A percentile compares a stretch with the other conserved stretches of the same genome.
phyloP scores from a whole-genome alignment of 202 grass and related monocot genomes.

The Schoenoplectus tabernaemontani region DNA sequence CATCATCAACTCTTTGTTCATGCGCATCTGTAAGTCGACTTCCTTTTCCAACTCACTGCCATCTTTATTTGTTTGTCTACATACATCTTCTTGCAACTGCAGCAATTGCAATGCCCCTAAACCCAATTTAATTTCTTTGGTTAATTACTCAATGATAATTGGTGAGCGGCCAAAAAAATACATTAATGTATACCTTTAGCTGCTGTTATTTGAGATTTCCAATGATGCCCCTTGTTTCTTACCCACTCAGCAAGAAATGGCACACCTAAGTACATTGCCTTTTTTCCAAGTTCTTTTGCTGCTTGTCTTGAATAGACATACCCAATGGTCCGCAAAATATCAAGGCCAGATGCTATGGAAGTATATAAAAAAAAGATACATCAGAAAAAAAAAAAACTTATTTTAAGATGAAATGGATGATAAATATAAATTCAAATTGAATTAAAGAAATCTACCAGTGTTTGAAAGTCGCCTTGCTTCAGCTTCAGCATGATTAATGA shows the following conservation, averaged over 20 bases:
- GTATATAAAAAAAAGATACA: constrained; percentile 20
- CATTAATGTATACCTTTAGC: constrained; percentile 64
- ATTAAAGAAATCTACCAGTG: constrained; percentile 39
- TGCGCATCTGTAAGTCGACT: constrained; percentile 70
- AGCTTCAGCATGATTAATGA: constrained; percentile 50
- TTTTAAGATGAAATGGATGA: background rate
- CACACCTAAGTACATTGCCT: constrained; percentile 88
- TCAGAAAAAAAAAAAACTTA: background rate
- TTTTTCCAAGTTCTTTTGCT: constrained; percentile 95
- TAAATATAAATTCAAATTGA: constrained; percentile 11
- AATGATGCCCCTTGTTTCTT: constrained; percentile 94
- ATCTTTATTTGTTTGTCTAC: constrained; percentile 63
- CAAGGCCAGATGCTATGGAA: constrained; percentile 55
- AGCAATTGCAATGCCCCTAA: constrained; percentile 87
- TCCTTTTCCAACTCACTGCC: constrained; percentile 48
- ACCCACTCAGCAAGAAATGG: constrained; percentile 94
- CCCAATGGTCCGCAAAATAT: constrained; percentile 84
- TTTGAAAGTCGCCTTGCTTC: constrained; percentile 75
- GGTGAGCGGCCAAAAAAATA: background rate
- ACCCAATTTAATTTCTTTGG: constrained; percentile 31
- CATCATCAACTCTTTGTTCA: constrained; percentile 98
- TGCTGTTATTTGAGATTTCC: constrained; percentile 92
- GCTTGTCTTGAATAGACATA: constrained; percentile 86
- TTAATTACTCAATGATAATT: constrained; percentile 6
- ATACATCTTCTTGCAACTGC: constrained; percentile 80